Evolutionary conservation across 345 rosid genomes (phyloP), one percentile per base, ranked within the genome.

Genomic region (Bretschneidera sinensis): DNA sequence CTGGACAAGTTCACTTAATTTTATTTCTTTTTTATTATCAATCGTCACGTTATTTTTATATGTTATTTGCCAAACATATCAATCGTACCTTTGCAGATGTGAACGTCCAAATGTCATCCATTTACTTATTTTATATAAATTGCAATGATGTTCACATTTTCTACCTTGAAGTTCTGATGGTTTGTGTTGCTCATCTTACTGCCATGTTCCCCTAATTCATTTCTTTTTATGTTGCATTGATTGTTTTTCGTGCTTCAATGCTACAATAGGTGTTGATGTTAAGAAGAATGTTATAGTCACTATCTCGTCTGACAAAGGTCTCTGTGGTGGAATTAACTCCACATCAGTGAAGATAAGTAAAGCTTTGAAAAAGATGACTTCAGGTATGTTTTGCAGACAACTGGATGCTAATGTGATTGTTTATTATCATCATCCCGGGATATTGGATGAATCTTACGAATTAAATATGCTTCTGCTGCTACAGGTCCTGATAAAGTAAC

Each of bases 291-390:
- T 94, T n/a, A 73, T 94, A 62, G 85, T 94, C 33, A 91, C 97
- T 22, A 67, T 91, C 50, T 88, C 99, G 48, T 83, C 97, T 0
- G 99, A 94, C 81, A 94, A 94, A 80, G 99, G 99, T 78, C 92
- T 94, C 1, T 91, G 99, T 71, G 99, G 99, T 76, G 97, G 97
- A 59, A 94, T 94, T 60, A 91, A 94, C 88, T 86, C 97, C 51
- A 94, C 95, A 21, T 70, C 86, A 24, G 99, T 94, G 54, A 94
- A 82, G 78, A 73, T 71, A 61, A 83, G 97, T 95, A 90, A 69
- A 79, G 91, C 79, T 62, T 31, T 94, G 33, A 52, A 76, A 80
- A 86, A 79, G 73, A 17, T 94, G 76, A 76, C 56, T 62, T 67
- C 95, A 60, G 99, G 99, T 94, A 81, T 47, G 55, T 66, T 57